Evolutionary conservation across 129 eudicot genomes (phyloP).

Genomic region (Helichrysum umbraculigerum): DNA sequence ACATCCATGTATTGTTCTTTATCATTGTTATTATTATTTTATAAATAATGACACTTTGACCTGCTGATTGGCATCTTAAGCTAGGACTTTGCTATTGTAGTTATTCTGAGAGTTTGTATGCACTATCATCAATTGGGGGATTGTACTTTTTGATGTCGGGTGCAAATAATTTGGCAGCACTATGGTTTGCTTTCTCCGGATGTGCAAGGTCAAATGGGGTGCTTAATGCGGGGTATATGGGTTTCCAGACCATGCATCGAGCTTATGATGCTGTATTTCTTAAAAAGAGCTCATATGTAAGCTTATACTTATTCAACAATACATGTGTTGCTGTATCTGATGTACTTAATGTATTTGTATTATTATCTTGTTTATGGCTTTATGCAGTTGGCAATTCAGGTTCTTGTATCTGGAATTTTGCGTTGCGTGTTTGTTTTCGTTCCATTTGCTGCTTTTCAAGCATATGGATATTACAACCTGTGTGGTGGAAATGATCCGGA

Average conservation of each 20-base stretch:
- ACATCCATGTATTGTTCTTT: constrained; percentile 68
- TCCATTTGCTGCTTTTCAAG: constrained; percentile 82
- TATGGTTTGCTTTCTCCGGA: constrained; percentile 81
- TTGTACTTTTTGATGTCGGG: constrained; percentile 58
- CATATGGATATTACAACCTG: constrained; percentile 78
- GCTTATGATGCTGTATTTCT: constrained; percentile 54
- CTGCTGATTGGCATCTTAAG: not conserved
- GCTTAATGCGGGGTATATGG: constrained; percentile 87
- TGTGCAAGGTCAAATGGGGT: constrained; percentile 92
- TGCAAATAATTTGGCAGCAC: constrained; percentile 43
- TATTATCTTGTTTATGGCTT: constrained; percentile 14
- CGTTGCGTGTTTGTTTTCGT: constrained; percentile 53
- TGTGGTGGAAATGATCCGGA: constrained; percentile 54
- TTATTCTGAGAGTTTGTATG: constrained; percentile 88
- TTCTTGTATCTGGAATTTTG: constrained; percentile 62
- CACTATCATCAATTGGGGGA: constrained; percentile 84
- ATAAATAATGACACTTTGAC: not conserved
- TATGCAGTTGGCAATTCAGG: constrained; percentile 56
- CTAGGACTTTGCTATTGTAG: constrained; percentile 44
- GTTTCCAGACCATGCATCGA: constrained; percentile 73
- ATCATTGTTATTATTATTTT: not conserved
- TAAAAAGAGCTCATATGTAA: constrained; percentile 50
- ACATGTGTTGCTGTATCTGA: not conserved
- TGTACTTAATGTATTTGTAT: not conserved
- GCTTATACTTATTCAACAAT: constrained; percentile 12